Evolutionary conservation across 2,329 filamentous ascomycete genomes (phyloP).

Genomic region (Diaporthe vexans): DNA sequence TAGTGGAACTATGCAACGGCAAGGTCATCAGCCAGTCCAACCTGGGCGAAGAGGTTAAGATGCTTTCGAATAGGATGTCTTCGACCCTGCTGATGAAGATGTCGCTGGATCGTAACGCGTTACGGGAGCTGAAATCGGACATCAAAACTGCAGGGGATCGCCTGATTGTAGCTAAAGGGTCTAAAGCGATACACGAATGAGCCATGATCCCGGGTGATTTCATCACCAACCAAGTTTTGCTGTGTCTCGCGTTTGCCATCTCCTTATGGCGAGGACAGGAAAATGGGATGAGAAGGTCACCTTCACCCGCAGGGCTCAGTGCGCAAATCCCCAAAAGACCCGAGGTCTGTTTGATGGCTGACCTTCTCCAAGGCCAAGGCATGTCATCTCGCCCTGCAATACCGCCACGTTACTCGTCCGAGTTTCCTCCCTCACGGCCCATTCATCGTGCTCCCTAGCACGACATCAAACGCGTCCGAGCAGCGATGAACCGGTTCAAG

Average conservation of each 20-base stretch:
- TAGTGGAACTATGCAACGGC: conserved; percentile 50
- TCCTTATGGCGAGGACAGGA: neutral
- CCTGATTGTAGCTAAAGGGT: conserved; percentile 38
- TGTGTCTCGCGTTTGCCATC: no score
- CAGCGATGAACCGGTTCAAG: neutral
- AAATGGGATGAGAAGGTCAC: neutral
- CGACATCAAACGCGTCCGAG: neutral
- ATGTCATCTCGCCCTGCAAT: no score
- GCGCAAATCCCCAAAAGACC: no score
- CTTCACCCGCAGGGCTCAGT: neutral
- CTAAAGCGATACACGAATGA: conserved; percentile 38
- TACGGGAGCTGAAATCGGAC: conserved; percentile 38
- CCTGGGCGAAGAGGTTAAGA: conserved; percentile 49
- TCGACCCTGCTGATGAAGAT: conserved; percentile 50
- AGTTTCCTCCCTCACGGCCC: no score
- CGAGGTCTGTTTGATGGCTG: neutral
- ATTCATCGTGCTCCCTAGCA: neutral
- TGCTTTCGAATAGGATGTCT: conserved; percentile 48
- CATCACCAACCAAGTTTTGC: neutral
- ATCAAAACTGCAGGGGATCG: conserved; percentile 41
- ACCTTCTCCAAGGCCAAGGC: neutral
- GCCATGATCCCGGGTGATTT: neutral
- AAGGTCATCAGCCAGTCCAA: conserved; percentile 51
- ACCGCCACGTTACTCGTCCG: neutral
- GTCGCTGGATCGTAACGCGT: conserved; percentile 33